Percentiles rank a stretch among this genome's conserved stretches.
Evolutionary conservation across 1,139 yeast species (phyloP).

Genomic region (Nakaseomyces sp.): DNA sequence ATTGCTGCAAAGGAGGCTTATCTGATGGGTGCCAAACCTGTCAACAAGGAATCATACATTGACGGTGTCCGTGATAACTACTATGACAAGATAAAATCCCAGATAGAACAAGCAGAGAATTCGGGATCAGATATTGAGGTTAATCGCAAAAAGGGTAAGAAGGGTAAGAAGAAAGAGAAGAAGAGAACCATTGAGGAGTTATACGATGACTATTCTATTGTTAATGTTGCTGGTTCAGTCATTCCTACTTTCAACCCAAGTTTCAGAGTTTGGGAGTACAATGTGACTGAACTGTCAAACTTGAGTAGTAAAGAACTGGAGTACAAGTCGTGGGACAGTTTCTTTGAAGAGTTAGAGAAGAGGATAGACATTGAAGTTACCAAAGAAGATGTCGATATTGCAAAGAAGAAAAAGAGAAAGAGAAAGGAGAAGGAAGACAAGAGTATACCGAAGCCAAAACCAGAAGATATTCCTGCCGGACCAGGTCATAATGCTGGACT

Average conservation of each 20-base stretch:
- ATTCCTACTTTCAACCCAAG: slow-evolving; percentile 83
- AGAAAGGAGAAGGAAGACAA: slow-evolving; percentile 41
- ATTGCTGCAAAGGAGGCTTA: slow-evolving; percentile 30
- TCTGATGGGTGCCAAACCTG: slow-evolving; percentile 52
- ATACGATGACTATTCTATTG: slow-evolving; percentile 57
- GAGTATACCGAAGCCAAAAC: slow-evolving; percentile 61
- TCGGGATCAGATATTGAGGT: slow-evolving; percentile 4
- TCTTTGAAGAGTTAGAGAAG: slow-evolving; percentile 42
- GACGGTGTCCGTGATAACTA: slow-evolving; percentile 43
- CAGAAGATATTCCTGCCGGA: slow-evolving; percentile 46
- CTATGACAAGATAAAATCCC: slow-evolving; percentile 36
- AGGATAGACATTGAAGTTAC: slow-evolving; percentile 19
- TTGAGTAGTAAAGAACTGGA: slow-evolving; percentile 10
- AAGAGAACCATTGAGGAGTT: slow-evolving; percentile 33
- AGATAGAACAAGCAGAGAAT: slow-evolving; percentile 9
- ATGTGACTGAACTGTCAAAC: slow-evolving; percentile 45
- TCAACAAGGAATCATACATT: slow-evolving; percentile 55
- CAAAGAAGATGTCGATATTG: slow-evolving; percentile 17
- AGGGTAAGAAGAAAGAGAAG: slow-evolving; percentile 35
- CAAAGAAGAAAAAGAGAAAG: slow-evolving; percentile 19
- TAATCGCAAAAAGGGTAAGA: slow-evolving; percentile 12
- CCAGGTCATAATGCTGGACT: slow-evolving; percentile 68
- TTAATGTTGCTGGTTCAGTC: slow-evolving; percentile 66
- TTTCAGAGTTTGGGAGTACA: slow-evolving; percentile 77
- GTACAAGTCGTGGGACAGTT: slow-evolving; percentile 44